Evolutionary conservation across 2,329 filamentous ascomycete genomes (phyloP), one percentile per base, ranked within the genome.

Genomic region (Pezicula rhizophila): DNA sequence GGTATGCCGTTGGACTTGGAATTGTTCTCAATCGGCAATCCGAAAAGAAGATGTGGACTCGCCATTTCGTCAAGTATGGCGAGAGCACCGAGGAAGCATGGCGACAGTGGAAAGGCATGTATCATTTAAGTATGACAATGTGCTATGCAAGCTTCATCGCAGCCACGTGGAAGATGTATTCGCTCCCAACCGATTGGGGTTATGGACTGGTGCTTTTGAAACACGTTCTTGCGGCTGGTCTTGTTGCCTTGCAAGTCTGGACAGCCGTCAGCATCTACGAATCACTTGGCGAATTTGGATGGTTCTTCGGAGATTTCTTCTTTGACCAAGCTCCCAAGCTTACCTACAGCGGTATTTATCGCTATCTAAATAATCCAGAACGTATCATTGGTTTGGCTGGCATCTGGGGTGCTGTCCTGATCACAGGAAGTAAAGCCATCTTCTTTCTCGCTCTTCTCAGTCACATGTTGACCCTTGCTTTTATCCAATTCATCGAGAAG

Each of bases 221-320:
- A 64, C 93, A 97, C 63, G 87, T 96, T 23, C 65, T 97, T 31
- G 93, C 93, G 39, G 75, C 79, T 44, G 81, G 87, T 46, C 74
- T 97, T 55, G 82, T 97, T 51, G 83, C 86, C 10, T 77, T 99
- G 45, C 93, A 99, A 63, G 69, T 95, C 15, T 99, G 93, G 93
- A 96, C 91, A 1, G 85, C 89, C 2, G 75, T 87, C 56, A 96
- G 90, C 66, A 91, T 97, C 57, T 95, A 97, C 66, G 90, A 96
- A 45, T 95, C 89, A 2, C 80, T 99, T 0, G 93, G 93, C 49
- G 93, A 99, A 64, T 99, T 97, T 62, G 93, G 93, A 60, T 99
- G 92, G 92, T 97, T 97, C 74, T 97, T 91, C 63, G 93, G 93
- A 15, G 93, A 99, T 66, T 99, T 97, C 74, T 97, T 99, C 76